phyloP scores from a whole-genome alignment of 306 rosid species.

The Pachyrhizus erosus region DNA sequence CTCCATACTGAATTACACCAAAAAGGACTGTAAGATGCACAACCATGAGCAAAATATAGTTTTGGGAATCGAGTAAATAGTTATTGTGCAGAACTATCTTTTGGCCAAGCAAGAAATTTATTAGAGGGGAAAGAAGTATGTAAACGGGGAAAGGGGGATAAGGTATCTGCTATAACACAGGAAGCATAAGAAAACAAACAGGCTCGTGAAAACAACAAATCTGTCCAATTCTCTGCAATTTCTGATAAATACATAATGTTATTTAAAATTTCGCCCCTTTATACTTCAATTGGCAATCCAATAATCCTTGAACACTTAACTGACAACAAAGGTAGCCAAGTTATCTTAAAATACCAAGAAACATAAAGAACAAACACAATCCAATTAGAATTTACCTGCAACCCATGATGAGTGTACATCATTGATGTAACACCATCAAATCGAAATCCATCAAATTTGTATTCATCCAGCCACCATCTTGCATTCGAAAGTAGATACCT shows the following conservation, averaged over 20 bases:
- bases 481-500: slow-evolving; percentile 95
- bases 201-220: not conserved
- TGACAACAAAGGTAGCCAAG: slow-evolving; percentile 11
- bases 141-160: not conserved
- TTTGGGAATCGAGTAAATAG: not conserved
- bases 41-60: slow-evolving; percentile 13
- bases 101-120: not conserved
- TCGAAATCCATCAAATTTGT: slow-evolving; percentile 95
- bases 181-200: not conserved
- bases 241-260: slow-evolving; percentile 15
- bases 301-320: slow-evolving; percentile 13
- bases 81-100: not conserved
- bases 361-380: slow-evolving; percentile 5
- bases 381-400: slow-evolving; percentile 61
- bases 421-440: slow-evolving; percentile 99
- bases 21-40: not conserved
- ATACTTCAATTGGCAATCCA: slow-evolving; percentile 4
- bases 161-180: not conserved
- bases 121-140: not conserved
- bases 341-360: slow-evolving; percentile 32
- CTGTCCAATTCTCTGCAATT: slow-evolving; percentile 1
- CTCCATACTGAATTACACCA: not conserved
- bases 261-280: slow-evolving; percentile 1
- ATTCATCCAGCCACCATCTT: slow-evolving; percentile 99
- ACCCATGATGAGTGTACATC: slow-evolving; percentile 99